phyloP scores from a whole-genome alignment of 768 basidiomycete genomes.

The Auriscalpium orientale region DNA sequence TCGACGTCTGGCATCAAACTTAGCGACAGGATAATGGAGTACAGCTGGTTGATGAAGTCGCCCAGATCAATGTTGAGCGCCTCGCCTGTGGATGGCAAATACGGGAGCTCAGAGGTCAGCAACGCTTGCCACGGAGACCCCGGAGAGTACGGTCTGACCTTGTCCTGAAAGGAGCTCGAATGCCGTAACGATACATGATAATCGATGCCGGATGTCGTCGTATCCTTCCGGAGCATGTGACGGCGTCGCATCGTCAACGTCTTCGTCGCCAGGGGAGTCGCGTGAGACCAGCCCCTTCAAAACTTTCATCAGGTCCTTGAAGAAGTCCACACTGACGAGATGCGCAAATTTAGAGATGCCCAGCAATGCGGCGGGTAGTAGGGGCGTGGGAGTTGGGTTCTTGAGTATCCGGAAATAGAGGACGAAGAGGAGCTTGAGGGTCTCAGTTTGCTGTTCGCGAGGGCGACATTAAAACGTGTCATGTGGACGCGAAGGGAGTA shows the following conservation, averaged over 20 bases:
- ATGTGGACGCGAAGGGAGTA: slow-evolving; percentile 13
- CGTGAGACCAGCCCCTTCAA: slow-evolving; percentile 69
- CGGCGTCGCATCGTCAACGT: slow-evolving; percentile 18
- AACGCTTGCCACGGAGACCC: not conserved
- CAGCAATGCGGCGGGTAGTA: slow-evolving; percentile 81
- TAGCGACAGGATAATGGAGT: slow-evolving; percentile 72
- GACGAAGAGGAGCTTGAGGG: slow-evolving; percentile 92
- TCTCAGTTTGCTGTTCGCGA: slow-evolving; percentile 82
- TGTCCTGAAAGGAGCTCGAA: slow-evolving; percentile 95
- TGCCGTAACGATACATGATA: slow-evolving; percentile 91
- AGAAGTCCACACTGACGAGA: slow-evolving; percentile 97
- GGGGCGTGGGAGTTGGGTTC: slow-evolving; percentile 64
- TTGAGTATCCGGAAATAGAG: slow-evolving; percentile 96
- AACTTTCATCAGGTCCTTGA: slow-evolving; percentile 87
- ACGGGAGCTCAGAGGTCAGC: slow-evolving; percentile 2
- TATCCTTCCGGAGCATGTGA: slow-evolving; percentile 24
- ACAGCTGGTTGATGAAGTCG: slow-evolving; percentile 82
- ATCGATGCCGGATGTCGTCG: slow-evolving; percentile 42
- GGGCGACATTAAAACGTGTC: slow-evolving; percentile 1
- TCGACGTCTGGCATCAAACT: slow-evolving; percentile 63
- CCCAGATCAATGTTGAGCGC: slow-evolving; percentile 93
- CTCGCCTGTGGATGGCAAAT: slow-evolving; percentile 55
- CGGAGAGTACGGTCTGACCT: slow-evolving; percentile 39
- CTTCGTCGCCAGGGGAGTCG: slow-evolving; percentile 30
- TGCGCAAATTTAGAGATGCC: slow-evolving; percentile 94